phyloP scores from a whole-genome alignment of 106 monocot species.

The Ottelia alismoides region DNA sequence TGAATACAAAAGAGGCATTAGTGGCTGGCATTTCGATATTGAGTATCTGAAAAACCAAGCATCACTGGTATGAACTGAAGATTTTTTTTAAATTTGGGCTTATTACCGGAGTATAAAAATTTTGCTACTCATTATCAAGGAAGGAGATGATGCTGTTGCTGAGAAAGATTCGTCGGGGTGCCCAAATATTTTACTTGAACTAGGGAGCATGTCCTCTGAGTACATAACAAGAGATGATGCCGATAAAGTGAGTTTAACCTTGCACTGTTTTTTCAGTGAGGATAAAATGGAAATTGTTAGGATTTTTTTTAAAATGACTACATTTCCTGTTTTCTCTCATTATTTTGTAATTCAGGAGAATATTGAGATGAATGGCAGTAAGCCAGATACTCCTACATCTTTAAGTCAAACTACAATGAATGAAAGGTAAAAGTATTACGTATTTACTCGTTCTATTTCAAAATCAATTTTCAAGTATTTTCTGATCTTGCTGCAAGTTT shows the following conservation, averaged over 20 bases:
- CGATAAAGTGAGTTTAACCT: conserved; percentile 17
- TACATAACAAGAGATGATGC: conserved; percentile 9
- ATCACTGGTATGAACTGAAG: conserved; percentile 29
- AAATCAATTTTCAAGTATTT: too few relatives aligned
- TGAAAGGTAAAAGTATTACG: too few relatives aligned
- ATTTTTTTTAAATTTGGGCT: not conserved
- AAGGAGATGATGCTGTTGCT: conserved; percentile 15
- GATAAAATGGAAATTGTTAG: not conserved
- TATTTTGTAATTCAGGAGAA: conserved; percentile 11
- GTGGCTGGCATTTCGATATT: conserved; percentile 76
- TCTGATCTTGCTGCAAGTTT: too few relatives aligned
- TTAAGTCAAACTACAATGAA: conserved; percentile 12
- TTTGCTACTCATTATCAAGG: not conserved
- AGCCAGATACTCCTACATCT: conserved; percentile 5
- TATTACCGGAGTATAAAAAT: not conserved
- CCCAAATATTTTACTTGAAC: conserved; percentile 27
- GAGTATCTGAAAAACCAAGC: conserved; percentile 57
- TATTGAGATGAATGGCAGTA: conserved; percentile 10
- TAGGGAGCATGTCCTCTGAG: conserved; percentile 10
- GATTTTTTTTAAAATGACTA: not conserved
- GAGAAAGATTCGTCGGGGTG: conserved; percentile 11
- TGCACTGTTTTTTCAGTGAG: not conserved
- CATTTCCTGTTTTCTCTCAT: not conserved
- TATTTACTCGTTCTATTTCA: too few relatives aligned
- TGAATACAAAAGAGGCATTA: conserved; percentile 68